These are phyloP conservation scores for Lichtheimia ornata DNA, from an alignment of 371 early-diverging fungal species.

Conservation along the genomic window DNA sequence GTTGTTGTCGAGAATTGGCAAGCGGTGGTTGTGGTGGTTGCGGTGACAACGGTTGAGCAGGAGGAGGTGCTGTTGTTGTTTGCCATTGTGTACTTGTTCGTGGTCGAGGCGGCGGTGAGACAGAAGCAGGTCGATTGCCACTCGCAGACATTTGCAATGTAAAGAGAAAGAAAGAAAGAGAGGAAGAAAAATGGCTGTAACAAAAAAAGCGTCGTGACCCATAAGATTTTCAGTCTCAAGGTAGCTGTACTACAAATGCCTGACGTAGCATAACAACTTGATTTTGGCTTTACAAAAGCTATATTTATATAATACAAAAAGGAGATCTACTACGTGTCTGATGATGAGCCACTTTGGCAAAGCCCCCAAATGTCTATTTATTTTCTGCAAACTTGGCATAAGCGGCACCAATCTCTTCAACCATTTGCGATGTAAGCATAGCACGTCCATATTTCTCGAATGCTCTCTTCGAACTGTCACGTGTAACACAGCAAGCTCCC, in stretches of 20 bases:
- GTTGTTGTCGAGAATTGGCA: not conserved
- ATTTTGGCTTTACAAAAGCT: no score
- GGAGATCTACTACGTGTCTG: no score
- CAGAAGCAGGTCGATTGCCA: not conserved
- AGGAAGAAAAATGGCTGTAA: not conserved
- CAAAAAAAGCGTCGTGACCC: no score
- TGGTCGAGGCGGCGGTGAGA: not conserved
- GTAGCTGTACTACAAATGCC: no score
- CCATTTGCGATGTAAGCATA: conserved; percentile 74
- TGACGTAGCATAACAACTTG: no score
- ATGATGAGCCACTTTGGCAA: no score
- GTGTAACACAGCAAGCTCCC: conserved; percentile 69
- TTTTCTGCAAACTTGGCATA: conserved; percentile 30
- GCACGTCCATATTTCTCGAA: conserved; percentile 73
- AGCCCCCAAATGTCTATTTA: not conserved
- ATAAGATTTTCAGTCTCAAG: no score
- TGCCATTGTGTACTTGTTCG: not conserved
- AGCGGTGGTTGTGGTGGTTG: no score
- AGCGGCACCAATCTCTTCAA: conserved; percentile 70
- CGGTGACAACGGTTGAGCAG: not conserved
- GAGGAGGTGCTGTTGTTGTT: conserved; percentile 1
- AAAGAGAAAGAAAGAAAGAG: not conserved
- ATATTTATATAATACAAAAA: no score
- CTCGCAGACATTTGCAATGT: not conserved
- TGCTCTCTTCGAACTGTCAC: conserved; percentile 67